Evolutionary conservation across 805 yeast species (phyloP), one percentile per base, ranked within the genome.

Genomic region (Metschnikowia peoriensis): DNA sequence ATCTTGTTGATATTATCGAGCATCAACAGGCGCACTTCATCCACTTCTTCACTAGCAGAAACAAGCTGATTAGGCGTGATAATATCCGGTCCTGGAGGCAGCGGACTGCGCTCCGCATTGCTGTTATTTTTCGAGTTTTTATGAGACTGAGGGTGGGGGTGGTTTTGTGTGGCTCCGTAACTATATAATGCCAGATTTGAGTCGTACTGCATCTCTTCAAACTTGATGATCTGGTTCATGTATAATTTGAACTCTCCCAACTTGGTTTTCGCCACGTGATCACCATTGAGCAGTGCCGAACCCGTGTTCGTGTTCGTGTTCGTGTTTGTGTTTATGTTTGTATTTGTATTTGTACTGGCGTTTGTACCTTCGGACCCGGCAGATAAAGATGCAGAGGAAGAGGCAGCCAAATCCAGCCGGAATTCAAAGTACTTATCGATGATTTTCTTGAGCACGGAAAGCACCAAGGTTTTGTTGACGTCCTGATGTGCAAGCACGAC

Each of bases 1-100:
- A 90, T 78, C 63, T 82, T 77, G 60, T 84, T 89, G 49, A 87
- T 83, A 61, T 87, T 88, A 54, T 85, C 88, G 53, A 83, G 78
- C 91, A 87, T 85, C 55, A 87, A 67, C 48, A 79, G 79, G 57
- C 85, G 73, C 27, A 87, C 88, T 62, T 84, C 84, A 50, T 81
- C 82, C 17, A 86, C 77, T 54, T 87, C 91, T 52, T 73, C 78
- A 45, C 72, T 76, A 6, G 78, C 80, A 7, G 73, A 45, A 52
- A 75, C 58, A 53, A 70, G 56, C 65, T 72, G 72, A 54, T 73
- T 64, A 6, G 77, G 74, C 22, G 63, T 66, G 41, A 73, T 70
- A 11, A 65, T 60, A 7, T 61, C 66, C 6, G 60, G 50, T 9
- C 41, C 44, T 10, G 34, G 28, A 4, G 52, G 32, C 47, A 42